Conservation (phyloP, 2,329 filamentous ascomycete genomes). For the Colletotrichum lentis region DNA sequence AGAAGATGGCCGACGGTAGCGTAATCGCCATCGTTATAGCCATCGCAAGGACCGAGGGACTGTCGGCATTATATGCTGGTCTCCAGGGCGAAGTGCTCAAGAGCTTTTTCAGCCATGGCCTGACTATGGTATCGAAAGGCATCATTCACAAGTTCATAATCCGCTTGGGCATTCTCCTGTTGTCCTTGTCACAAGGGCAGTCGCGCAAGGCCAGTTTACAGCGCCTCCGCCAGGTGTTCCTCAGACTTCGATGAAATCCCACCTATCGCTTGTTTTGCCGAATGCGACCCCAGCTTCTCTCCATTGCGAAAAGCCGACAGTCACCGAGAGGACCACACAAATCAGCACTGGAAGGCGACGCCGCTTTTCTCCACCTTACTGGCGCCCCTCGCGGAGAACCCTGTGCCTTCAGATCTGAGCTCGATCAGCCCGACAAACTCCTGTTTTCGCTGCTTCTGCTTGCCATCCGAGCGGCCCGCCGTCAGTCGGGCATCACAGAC, state of each 20-base stretch:
- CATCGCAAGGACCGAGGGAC: constrained; percentile 70
- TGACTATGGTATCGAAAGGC: constrained; percentile 89
- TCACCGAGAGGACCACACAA: background rate
- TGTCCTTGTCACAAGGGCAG: constrained; percentile 15
- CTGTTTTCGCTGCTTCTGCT: constrained; percentile 56
- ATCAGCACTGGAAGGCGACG: constrained; percentile 82
- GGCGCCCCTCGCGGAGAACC: constrained; percentile 86
- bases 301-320: background rate
- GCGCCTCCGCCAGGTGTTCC: constrained; percentile 18
- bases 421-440: constrained; percentile 77
- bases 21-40: constrained; percentile 70
- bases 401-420: constrained; percentile 86
- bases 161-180: constrained; percentile 69
- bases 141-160: constrained; percentile 76
- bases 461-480: constrained; percentile 54
- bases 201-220: constrained; percentile 35
- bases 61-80: constrained; percentile 76
- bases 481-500: constrained; percentile 86
- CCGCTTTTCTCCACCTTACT: constrained; percentile 82
- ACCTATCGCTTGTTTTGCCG: background rate
- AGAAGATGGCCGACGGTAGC: constrained; percentile 51
- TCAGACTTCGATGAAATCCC: constrained; percentile 5
- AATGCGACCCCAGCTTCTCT: background rate
- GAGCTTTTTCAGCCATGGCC: constrained; percentile 84
- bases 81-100: constrained; percentile 79